Percentiles rank a stretch among this genome's conserved stretches.
Conservation (phyloP, 2,329 filamentous ascomycete species). For the Podosphaera fusca region DNA sequence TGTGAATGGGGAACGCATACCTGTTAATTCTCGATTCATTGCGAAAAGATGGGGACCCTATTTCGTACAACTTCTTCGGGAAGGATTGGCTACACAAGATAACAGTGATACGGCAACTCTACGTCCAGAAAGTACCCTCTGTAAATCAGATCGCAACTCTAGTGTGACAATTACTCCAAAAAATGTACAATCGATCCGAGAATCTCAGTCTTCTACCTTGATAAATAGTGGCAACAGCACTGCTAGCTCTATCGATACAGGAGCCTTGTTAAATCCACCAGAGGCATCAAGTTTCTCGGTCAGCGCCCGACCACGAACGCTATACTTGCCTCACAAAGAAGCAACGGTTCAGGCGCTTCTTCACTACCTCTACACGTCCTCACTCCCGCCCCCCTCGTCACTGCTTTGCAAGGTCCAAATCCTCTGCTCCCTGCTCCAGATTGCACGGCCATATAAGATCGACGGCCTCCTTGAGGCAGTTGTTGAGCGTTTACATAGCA, state of each 20-base stretch:
- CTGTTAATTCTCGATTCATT: slow-evolving; percentile 77
- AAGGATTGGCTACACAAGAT: slow-evolving; percentile 39
- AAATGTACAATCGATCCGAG: slow-evolving; percentile 23
- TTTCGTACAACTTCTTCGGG: slow-evolving; percentile 74
- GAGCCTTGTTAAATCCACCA: slow-evolving; percentile 8
- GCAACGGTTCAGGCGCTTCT: slow-evolving; percentile 76
- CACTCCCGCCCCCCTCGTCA: slow-evolving; percentile 53
- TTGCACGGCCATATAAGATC: slow-evolving; percentile 78
- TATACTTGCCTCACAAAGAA: slow-evolving; percentile 83
- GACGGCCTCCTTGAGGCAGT: slow-evolving; percentile 83
- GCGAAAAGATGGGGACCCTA: slow-evolving; percentile 84
- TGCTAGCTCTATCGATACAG: slow-evolving; percentile 3
- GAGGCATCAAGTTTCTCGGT: slow-evolving; percentile 6
- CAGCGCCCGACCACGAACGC: slow-evolving; percentile 48
- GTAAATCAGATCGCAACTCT: slow-evolving; percentile 47
- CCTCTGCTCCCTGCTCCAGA: slow-evolving; percentile 79
- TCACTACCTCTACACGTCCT: slow-evolving; percentile 83
- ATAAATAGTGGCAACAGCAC: slow-evolving; percentile 12
- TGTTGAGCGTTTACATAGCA: slow-evolving; percentile 69
- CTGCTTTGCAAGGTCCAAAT: slow-evolving; percentile 82
- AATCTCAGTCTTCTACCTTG: slow-evolving; percentile 24
- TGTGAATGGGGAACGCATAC: slow-evolving; percentile 72
- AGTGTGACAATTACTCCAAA: slow-evolving; percentile 65
- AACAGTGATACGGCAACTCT: slow-evolving; percentile 56
- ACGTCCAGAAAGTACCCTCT: slow-evolving; percentile 32